Evolutionary conservation across 2,329 filamentous ascomycete genomes (phyloP), one percentile per base, ranked within the genome.

Genomic region (Cladosporium halotolerans): DNA sequence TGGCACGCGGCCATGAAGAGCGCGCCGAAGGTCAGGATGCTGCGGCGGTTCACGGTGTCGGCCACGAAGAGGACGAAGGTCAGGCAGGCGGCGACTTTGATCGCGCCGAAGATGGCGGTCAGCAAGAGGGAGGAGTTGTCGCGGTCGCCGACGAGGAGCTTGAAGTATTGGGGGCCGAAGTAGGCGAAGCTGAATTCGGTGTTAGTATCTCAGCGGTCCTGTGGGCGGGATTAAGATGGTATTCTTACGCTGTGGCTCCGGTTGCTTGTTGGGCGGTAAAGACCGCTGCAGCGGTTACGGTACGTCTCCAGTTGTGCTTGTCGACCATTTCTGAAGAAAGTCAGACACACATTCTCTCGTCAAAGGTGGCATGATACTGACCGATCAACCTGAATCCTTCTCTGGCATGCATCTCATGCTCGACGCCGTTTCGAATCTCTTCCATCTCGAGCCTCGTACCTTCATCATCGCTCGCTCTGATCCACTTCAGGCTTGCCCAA

Each of bases 111-210:
- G 51, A 80, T 75, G 3, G 74, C 77, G 0, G 76, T 79, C 7
- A 81, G 61, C 1, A 80, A 62, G 4, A 80, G 68, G 41, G 72
- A 71, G 34, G 69, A 66, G 42, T 74, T 69, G 0, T 70, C 72
- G 34, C n/a, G 10, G n/a, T 66, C 62, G 10, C 75, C 75, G 11
- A 79, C 75, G 7, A 79, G 70, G 0, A 79, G 65, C 16, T 72
- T 72, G 62, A 80, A 80, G 63, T 79, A 79, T 59, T 81, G 77
- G 4, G 78, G 77, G 0, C 75, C 76, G 51, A 78, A 80, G 63
- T 79, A 79, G 10, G 77, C 77, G 58, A 80, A 73, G 0, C 34
- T 36, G 10, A 7, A 7, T 28, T 7, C 5, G 7, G 4, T 36
- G 34, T 36, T n/a, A 36, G 34, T 9, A n/a, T 11, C 4, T 11